These are phyloP conservation scores for Calonectria naviculata DNA, from an alignment of 2,329 filamentous ascomycete species.

Conservation along the genomic window DNA sequence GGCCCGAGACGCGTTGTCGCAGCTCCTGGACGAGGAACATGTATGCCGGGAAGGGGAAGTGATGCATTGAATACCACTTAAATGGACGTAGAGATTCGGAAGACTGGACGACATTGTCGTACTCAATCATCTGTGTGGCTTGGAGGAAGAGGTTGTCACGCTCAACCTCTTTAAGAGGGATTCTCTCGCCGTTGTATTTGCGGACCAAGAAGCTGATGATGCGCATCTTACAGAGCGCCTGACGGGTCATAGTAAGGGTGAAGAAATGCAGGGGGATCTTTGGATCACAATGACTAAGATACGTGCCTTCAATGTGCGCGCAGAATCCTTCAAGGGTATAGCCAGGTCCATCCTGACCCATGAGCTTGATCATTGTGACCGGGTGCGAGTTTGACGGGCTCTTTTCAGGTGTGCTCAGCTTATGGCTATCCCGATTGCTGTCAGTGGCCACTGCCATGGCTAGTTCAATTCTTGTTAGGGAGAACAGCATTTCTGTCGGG, in stretches of 20 bases:
- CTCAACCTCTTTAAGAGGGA: constrained; percentile 56
- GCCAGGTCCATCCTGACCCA: constrained; percentile 59
- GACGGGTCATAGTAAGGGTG: constrained; percentile 67
- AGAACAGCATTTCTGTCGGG: constrained; percentile 71
- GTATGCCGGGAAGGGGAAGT: constrained; percentile 71
- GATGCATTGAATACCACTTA: constrained; percentile 68
- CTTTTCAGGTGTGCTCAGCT: constrained; percentile 42
- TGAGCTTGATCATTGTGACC: constrained; percentile 55
- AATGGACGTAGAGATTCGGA: constrained; percentile 63
- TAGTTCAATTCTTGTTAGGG: constrained; percentile 66
- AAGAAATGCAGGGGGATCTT: constrained; percentile 70
- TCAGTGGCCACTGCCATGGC: constrained; percentile 64
- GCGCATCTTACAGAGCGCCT: constrained; percentile 67
- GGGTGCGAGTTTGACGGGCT: constrained; percentile 36
- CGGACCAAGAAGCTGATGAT: constrained; percentile 65
- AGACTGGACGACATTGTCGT: constrained; percentile 66
- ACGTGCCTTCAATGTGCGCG: constrained; percentile 65
- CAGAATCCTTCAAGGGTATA: constrained; percentile 65
- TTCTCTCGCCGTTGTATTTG: constrained; percentile 52
- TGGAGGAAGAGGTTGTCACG: constrained; percentile 65
- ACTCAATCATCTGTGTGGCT: constrained; percentile 68
- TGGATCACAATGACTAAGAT: constrained; percentile 66
- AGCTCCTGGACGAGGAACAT: constrained; percentile 69
- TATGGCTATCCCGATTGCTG: constrained; percentile 51
- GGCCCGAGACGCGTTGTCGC: constrained; percentile 62